Evolutionary conservation across 176 grass and related monocot species (phyloP), one percentile per base, ranked within the genome.

Genomic region (Hordeum marinum): DNA sequence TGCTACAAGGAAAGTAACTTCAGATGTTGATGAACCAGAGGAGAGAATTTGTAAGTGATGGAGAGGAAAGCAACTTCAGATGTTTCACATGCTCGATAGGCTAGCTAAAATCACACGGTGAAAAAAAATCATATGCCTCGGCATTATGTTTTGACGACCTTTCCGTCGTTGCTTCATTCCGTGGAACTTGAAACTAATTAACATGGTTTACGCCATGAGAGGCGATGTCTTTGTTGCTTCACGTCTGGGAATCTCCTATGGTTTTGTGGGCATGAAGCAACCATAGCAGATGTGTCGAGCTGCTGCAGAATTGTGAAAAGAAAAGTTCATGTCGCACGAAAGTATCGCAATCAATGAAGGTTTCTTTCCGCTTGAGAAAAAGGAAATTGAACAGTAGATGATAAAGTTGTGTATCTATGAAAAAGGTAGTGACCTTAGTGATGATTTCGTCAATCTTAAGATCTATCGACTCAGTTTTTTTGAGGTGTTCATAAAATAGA

Each of bases 401-500:
- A 62, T 60, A 26, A 40, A 8, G 76, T 62, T 41, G 6, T 61
- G 6, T 52, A 18, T 52, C 48, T 52, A 6, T 18, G 15, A 1
- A 52, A 52, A 52, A 18, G 48, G 15, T 52, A 1, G 15, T 18
- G 48, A 52, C 5, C 45, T 48, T 48, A 15, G 14, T 50, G 46
- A 4, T 50, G 14, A 50, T 14, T 50, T 17, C 15, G 15, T 52
- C 15, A 52, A 52, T 52, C 6, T 52, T 0, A 52, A 52, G 5
- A 52, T 0, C 15, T 18, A 52, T 5, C 15, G 15, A 15, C 15
- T 52, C 48, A 18, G 48, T 7, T 14, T 52, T 18, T 52, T 52
- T 7, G 1, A 50, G 14, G 13, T 50, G 14, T 14, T 17, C 14
- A 50, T 50, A 50, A 0, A 1, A 0, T 0, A 52, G 0, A 7